Evolutionary conservation across 768 basidiomycete species (phyloP).

Genomic region (Mycena filopes): DNA sequence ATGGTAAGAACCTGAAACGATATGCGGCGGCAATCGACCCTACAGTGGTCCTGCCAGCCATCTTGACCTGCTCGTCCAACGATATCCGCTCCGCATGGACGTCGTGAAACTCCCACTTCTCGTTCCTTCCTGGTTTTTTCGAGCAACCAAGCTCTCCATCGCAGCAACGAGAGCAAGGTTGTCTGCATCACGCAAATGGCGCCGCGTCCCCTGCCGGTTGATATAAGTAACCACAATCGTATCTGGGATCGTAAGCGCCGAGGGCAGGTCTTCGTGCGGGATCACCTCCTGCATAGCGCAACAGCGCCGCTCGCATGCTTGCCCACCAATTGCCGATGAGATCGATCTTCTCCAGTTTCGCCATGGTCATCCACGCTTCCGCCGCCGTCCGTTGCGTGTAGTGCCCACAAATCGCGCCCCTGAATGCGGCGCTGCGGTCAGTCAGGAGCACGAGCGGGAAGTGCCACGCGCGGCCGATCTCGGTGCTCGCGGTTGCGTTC

Average conservation of each 20-base stretch:
- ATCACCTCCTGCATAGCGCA: slow-evolving; percentile 60
- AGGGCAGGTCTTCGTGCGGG: slow-evolving; percentile 10
- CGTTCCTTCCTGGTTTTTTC: slow-evolving; percentile 42
- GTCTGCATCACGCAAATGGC: slow-evolving; percentile 52
- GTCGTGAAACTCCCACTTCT: slow-evolving; percentile 60
- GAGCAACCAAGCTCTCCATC: slow-evolving; percentile 50
- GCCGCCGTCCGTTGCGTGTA: slow-evolving; percentile 63
- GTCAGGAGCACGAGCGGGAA: slow-evolving; percentile 64
- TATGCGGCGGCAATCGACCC: slow-evolving; percentile 20
- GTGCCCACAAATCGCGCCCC: slow-evolving; percentile 55
- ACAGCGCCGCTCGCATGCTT: slow-evolving; percentile 58
- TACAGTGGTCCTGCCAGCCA: slow-evolving; percentile 65
- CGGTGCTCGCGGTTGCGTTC: slow-evolving; percentile 35
- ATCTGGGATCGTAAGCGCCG: slow-evolving; percentile 32
- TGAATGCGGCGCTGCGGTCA: slow-evolving; percentile 69
- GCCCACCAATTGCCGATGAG: slow-evolving; percentile 62
- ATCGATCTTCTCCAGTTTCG: slow-evolving; percentile 28
- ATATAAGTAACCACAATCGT: slow-evolving; percentile 62
- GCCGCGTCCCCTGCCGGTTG: slow-evolving; percentile 56
- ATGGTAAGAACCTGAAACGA: background rate
- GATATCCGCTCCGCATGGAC: slow-evolving; percentile 59
- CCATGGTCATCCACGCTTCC: slow-evolving; percentile 52
- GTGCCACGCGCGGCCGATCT: slow-evolving; percentile 53
- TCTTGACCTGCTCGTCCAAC: slow-evolving; percentile 65
- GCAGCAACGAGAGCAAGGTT: slow-evolving; percentile 54